phyloP scores from a whole-genome alignment of 129 eudicot genomes.

The Saussurea involucrata region DNA sequence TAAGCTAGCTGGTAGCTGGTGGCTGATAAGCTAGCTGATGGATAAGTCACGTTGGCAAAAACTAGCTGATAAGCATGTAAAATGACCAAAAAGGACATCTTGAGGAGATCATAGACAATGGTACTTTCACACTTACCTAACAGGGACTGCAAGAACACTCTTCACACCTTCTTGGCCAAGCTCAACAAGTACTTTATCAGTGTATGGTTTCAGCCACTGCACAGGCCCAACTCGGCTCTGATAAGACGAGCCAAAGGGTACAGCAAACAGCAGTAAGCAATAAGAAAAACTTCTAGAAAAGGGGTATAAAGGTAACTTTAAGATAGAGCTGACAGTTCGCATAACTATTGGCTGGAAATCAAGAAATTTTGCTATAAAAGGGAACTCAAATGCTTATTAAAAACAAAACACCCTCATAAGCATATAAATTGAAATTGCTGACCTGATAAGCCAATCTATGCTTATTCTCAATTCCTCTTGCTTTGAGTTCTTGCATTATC shows the following conservation, averaged over 20 bases:
- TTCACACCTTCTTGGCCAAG: slow-evolving; percentile 68
- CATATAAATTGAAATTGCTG: background rate
- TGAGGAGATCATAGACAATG: background rate
- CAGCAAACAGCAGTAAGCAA: background rate
- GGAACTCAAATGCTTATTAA: background rate
- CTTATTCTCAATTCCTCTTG: slow-evolving; percentile 50
- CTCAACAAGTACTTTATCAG: slow-evolving; percentile 76
- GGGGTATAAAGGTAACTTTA: background rate
- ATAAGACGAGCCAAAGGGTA: background rate
- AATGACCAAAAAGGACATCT: too few species aligned
- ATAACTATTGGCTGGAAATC: background rate
- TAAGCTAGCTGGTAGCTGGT: too few species aligned
- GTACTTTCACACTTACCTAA: slow-evolving; percentile 38
- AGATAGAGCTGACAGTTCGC: background rate
- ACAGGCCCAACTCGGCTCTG: slow-evolving; percentile 88
- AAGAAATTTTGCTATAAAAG: background rate
- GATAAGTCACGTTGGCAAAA: too few species aligned
- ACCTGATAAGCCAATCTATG: slow-evolving; percentile 76
- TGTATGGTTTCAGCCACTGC: slow-evolving; percentile 75
- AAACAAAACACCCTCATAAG: background rate
- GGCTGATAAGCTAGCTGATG: too few species aligned
- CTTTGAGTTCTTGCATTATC: slow-evolving; percentile 63
- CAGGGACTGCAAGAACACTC: slow-evolving; percentile 67
- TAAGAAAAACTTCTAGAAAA: background rate
- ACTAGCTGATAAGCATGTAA: too few species aligned